A percentile compares a stretch with the other conserved stretches of the same genome.
Evolutionary conservation across 257 asterid genomes (phyloP).

Genomic region (Solanum arcanum): DNA sequence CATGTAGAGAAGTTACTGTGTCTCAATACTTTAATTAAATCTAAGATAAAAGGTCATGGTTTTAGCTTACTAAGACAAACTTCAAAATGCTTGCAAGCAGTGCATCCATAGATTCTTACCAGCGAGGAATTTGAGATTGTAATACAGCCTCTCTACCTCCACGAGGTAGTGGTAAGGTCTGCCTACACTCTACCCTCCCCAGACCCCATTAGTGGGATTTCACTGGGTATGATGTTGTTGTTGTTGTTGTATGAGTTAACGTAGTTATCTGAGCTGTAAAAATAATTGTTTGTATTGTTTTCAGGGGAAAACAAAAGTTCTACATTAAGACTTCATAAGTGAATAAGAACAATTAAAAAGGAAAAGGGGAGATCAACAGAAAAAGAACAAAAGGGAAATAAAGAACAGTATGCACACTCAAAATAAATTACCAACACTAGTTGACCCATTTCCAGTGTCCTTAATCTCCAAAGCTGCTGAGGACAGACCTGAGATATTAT

Average conservation of each 20-base stretch:
- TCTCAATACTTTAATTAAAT: background rate
- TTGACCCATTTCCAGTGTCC: slow-evolving; percentile 41
- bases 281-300: background rate
- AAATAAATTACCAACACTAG: slow-evolving; percentile 42
- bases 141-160: background rate
- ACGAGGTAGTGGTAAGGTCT: background rate
- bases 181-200: background rate
- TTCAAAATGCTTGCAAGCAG: background rate
- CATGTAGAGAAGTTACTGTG: background rate
- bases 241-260: background rate
- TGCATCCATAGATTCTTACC: background rate
- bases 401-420: background rate
- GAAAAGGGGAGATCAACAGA: background rate
- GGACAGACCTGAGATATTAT: slow-evolving; percentile 61
- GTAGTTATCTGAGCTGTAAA: background rate
- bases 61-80: background rate
- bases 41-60: background rate
- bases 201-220: background rate
- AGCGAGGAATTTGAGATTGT: background rate
- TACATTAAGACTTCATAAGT: background rate
- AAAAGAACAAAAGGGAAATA: background rate
- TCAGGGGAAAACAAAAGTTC: background rate
- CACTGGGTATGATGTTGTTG: background rate
- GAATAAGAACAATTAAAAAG: background rate
- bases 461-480: slow-evolving; percentile 78